Conservation (phyloP, 805 yeast genomes). For the Hanseniaspora meyeri region DNA sequence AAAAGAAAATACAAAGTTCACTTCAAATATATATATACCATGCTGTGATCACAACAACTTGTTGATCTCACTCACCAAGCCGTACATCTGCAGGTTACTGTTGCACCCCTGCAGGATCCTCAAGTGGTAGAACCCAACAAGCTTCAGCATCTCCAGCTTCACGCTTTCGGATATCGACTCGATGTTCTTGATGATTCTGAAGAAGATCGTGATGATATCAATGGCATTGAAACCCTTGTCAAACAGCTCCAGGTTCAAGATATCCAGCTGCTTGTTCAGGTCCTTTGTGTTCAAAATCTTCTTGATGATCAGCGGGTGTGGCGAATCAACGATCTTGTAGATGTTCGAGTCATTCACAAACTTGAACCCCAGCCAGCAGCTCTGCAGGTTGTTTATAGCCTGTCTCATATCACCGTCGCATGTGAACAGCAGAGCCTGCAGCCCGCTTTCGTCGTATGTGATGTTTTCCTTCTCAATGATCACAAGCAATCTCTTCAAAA, state of each 20-base stretch:
- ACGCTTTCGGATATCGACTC: slow-evolving; percentile 54
- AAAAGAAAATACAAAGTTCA: too few relatives aligned
- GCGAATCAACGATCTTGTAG: slow-evolving; percentile 88
- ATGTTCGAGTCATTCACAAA: slow-evolving; percentile 86
- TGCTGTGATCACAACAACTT: slow-evolving; percentile 13
- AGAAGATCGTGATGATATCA: slow-evolving; percentile 82
- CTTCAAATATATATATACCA: too few relatives aligned
- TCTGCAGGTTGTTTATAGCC: slow-evolving; percentile 85
- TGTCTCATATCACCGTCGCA: slow-evolving; percentile 99
- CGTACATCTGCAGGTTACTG: slow-evolving; percentile 73
- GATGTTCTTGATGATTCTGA: slow-evolving; percentile 59
- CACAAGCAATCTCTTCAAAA: slow-evolving; percentile 60
- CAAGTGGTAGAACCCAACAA: slow-evolving; percentile 86
- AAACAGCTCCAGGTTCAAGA: slow-evolving; percentile 59
- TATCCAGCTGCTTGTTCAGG: slow-evolving; percentile 54
- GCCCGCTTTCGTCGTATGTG: slow-evolving; percentile 74
- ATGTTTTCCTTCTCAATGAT: slow-evolving; percentile 58
- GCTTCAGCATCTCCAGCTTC: slow-evolving; percentile 65
- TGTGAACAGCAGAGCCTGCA: slow-evolving; percentile 83
- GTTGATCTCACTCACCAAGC: slow-evolving; percentile 53
- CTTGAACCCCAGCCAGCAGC: slow-evolving; percentile 88
- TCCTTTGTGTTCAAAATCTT: slow-evolving; percentile 47
- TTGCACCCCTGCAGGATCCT: slow-evolving; percentile 87
- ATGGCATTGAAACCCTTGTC: slow-evolving; percentile 83
- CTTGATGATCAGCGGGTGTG: slow-evolving; percentile 79